Evolutionary conservation across 441 rosid genomes (phyloP).

Genomic region (Erysimum pusillum): DNA sequence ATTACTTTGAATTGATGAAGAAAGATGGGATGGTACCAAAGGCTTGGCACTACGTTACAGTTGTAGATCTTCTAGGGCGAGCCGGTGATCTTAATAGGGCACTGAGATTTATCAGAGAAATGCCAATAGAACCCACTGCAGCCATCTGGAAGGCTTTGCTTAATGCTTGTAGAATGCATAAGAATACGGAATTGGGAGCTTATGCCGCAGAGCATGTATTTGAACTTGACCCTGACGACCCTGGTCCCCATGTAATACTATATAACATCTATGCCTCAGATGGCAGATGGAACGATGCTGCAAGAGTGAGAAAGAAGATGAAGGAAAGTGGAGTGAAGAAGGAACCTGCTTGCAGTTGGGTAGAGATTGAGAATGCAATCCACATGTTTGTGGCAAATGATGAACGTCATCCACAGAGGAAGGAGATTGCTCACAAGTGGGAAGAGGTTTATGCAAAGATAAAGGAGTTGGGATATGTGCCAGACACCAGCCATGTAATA

Average conservation of each 20-base stretch:
- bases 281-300: conserved; percentile 52
- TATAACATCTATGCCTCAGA: conserved; percentile 51
- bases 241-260: conserved; percentile 49
- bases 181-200: conserved; percentile 48
- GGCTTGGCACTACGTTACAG: conserved; percentile 49
- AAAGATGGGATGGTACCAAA: conserved; percentile 44
- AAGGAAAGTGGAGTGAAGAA: conserved; percentile 43
- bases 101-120: conserved; percentile 45
- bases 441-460: conserved; percentile 48
- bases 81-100: conserved; percentile 52
- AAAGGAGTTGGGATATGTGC: conserved; percentile 49
- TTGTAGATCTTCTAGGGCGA: conserved; percentile 61
- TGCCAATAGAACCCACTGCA: conserved; percentile 54
- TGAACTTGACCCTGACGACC: conserved; percentile 47
- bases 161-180: conserved; percentile 52
- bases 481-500: conserved; percentile 50
- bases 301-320: conserved; percentile 50
- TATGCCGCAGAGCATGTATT: conserved; percentile 47
- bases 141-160: conserved; percentile 53
- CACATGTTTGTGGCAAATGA: conserved; percentile 52
- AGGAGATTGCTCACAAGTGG: conserved; percentile 47
- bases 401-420: conserved; percentile 45
- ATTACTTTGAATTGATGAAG: conserved; percentile 50
- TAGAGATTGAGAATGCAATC: conserved; percentile 46
- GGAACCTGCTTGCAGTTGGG: conserved; percentile 54